Base-by-base conservation (phyloP, 106 monocot genomes). In the Vanilla planifolia region DNA sequence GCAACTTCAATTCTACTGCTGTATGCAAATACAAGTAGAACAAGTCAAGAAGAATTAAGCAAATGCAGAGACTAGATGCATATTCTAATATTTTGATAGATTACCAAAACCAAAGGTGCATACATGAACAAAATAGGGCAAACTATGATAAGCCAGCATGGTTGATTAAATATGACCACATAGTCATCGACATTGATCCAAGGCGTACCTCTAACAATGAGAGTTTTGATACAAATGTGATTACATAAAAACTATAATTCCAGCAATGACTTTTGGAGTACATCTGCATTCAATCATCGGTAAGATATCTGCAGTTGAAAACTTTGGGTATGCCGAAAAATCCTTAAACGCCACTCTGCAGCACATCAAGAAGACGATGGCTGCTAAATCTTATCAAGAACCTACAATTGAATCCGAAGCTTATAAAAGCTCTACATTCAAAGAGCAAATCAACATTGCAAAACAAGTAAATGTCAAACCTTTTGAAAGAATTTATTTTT, bases 1-100 rank as follows among this genome's bases (percentile, higher is more conserved):
- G 86, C 80, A 69, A 87, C 86, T 42, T 96, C 95, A 67, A 96
- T 91, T 70, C 71, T 75, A 81, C 95, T 96, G 86, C 74, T 79
- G 69, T 33, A 65, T 56, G 60, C 19, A 74, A n/a, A 64, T 30
- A 53, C 14, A 30, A 29, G 25, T 29, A 30, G 26, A 53, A 13
- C 16, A 15, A 4, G 32, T 53, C 28, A 52, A 15, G 52, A 53
- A 53, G 32, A 53, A 29, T n/a, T 15, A 5, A 53, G 30, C 30
- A 32, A 8, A 26, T 30, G 14, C 0, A 28, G 5, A 16, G 53
- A 47, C 7, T 47, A 47, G 4, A 47, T 20, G 25, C 48, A 24
- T 24, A 23, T n/a, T n/a, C n/a, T n/a, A n/a, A n/a, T n/a, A n/a
- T n/a, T n/a, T n/a, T n/a, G n/a, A n/a, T n/a, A n/a, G n/a, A n/a